Conservation (phyloP, 2,329 filamentous ascomycete genomes). For the Phialophora chinensis region DNA sequence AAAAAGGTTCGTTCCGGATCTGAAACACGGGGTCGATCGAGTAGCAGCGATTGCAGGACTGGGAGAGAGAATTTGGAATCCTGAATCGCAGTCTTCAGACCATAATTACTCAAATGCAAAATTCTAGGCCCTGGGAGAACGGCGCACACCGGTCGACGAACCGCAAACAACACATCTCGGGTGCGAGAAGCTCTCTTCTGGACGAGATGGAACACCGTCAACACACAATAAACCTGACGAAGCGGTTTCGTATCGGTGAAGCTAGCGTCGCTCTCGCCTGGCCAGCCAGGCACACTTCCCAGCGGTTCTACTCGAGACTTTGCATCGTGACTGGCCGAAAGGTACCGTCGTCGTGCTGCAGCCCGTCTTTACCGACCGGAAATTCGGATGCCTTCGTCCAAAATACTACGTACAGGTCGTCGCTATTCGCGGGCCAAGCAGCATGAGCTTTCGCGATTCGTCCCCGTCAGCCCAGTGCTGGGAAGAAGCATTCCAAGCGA, state of each 20-base stretch:
- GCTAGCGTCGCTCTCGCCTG: background rate
- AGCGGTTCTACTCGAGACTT: background rate
- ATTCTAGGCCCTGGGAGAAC: background rate
- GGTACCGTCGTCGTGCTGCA: background rate
- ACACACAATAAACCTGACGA: background rate
- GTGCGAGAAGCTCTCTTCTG: background rate
- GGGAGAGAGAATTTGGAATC: background rate
- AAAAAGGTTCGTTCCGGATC: background rate
- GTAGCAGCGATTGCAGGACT: background rate
- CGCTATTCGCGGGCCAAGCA: slow-evolving; percentile 5
- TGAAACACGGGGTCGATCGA: slow-evolving; percentile 10
- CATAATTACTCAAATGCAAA: background rate
- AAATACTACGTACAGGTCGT: background rate
- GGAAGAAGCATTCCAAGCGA: background rate
- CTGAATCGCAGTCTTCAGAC: background rate
- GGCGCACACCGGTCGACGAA: background rate
- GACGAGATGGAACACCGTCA: background rate
- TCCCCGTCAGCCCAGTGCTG: background rate
- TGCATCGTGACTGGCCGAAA: background rate
- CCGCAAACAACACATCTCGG: background rate
- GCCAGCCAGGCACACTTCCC: background rate
- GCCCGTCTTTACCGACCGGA: background rate
- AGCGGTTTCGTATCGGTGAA: slow-evolving; percentile 2
- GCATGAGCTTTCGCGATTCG: background rate
- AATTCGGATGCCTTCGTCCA: background rate